Base-by-base conservation (phyloP, 225 moss, liverwort and hornwort genomes). In the Ulota crispa region DNA sequence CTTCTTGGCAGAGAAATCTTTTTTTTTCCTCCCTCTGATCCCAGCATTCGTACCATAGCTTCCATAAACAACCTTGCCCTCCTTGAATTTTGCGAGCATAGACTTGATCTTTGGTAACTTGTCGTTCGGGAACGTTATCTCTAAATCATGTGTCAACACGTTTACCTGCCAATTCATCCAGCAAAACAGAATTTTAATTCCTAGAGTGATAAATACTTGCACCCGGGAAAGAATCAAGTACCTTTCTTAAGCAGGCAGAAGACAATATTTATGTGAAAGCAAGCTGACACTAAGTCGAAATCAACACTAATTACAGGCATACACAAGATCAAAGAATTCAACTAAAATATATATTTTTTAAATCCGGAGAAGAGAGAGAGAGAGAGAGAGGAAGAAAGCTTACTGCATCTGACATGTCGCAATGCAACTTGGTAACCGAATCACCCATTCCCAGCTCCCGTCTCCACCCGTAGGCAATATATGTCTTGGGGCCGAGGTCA, bases 341-440 rank as follows among this genome's bases (percentile, higher is more conserved):
- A 21, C 5, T n/a, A 14, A 24, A 6, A 5, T 0, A 47, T 23
- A 53, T 23, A 13, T 2, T 8, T 3, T 36, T 11, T 16, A 57
- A 39, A 23, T 75, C 21, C 20, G 3, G 21, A 42, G 60, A 50
- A 15, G 21, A 65, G 24, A 20, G 20, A 31, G 72, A 77, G 72
- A 77, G 73, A 73, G 64, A 68, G 84, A 50, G 47, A 47, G 47
- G 16, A 50, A 78, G 74, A 74, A 64, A 69, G 84, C 90, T 54
- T 43, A 93, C 97, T 86, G 97, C 95, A 85, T 97, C 97, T 39
- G 95, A 95, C 95, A 97, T 97, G 70, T 97, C 97, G 74, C 95
- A 95, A 80, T 97, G 97, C 82, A 97, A 86, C 85, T 97, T 97
- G 6, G 95, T 97, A 30, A 97, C 97, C 37, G 97, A 97, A 80